Evolutionary conservation across 108 stramenopile species (phyloP), one percentile per base, ranked within the genome.

Genomic region (Skeletonema potamos): DNA sequence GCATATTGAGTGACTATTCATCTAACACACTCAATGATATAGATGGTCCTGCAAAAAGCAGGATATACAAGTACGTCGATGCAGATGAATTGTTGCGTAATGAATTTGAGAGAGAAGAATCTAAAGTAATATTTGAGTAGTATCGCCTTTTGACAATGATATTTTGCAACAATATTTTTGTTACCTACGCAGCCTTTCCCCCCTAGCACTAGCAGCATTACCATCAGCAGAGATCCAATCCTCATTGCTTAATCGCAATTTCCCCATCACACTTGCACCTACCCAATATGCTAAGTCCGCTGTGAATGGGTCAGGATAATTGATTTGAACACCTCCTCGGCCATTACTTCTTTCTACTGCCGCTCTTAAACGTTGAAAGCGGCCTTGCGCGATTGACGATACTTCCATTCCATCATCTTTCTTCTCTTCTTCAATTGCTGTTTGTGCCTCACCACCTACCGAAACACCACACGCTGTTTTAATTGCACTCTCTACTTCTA

Each of bases 251-350:
- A 71, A 37, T 17, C 41, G 48, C 33, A 71, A 20, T 27, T 60
- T 54, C 30, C 76, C 76, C 68, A 77, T 77, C 20, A 77, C 43
- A 65, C 76, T 77, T 1, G 62, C 76, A 27, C 76, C 68, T 0
- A 77, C 9, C 76, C 76, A 77, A 22, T 63, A 29, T 26, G 62
- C 68, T 33, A 66, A 3, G 43, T 77, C 76, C 11, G 76, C 63
- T 32, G 68, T 68, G 39, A 77, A 77, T 60, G 76, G 76, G 51
- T 77, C 76, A 6, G 69, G 76, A 55, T 70, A 77, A 11, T 55
- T 60, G 18, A 77, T 54, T n/a, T 57, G 64, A 13, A 70, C 70
- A 18, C 76, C 76, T 17, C 64, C 46, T 1, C 7, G n/a, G 22
- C 29, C 74, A 63, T 9, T 61, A 44, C n/a, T 27, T 26, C 67